Evolutionary conservation across 2,329 filamentous ascomycete genomes (phyloP).

Genomic region (Pseudogymnoascus sp.): DNA sequence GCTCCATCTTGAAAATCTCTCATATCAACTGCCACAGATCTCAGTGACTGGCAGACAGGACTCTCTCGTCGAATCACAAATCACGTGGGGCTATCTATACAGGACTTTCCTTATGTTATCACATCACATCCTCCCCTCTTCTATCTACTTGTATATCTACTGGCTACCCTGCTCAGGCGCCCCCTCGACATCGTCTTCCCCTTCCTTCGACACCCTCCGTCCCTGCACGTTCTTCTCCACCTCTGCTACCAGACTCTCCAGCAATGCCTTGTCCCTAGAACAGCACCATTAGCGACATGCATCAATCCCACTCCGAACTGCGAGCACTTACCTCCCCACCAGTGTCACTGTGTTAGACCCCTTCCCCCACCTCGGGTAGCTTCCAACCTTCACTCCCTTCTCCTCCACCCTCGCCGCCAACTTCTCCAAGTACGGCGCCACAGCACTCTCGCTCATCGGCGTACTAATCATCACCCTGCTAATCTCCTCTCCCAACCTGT

Average conservation of each 20-base stretch:
- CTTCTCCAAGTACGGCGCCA: constrained; percentile 76
- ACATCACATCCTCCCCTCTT: not conserved
- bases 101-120: not conserved
- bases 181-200: constrained; percentile 51
- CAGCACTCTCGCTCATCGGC: constrained; percentile 75
- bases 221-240: constrained; percentile 73
- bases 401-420: constrained; percentile 66
- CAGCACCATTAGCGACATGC: constrained; percentile 9
- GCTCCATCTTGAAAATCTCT: not conserved
- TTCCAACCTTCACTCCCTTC: constrained; percentile 84
- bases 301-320: not conserved
- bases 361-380: constrained; percentile 89
- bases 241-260: constrained; percentile 72
- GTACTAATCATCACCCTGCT: constrained; percentile 77
- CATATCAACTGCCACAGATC: not conserved
- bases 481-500: constrained; percentile 69
- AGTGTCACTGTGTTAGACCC: constrained; percentile 83
- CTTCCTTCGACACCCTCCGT: constrained; percentile 60
- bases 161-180: not conserved
- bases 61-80: not conserved
- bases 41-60: not conserved
- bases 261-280: constrained; percentile 59
- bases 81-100: not conserved
- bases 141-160: not conserved
- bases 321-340: constrained; percentile 51